A percentile compares a stretch with the other conserved stretches of the same genome.
These are phyloP conservation scores for Kuraishia molischiana DNA, from an alignment of 805 yeast genomes.

Conservation along the genomic window DNA sequence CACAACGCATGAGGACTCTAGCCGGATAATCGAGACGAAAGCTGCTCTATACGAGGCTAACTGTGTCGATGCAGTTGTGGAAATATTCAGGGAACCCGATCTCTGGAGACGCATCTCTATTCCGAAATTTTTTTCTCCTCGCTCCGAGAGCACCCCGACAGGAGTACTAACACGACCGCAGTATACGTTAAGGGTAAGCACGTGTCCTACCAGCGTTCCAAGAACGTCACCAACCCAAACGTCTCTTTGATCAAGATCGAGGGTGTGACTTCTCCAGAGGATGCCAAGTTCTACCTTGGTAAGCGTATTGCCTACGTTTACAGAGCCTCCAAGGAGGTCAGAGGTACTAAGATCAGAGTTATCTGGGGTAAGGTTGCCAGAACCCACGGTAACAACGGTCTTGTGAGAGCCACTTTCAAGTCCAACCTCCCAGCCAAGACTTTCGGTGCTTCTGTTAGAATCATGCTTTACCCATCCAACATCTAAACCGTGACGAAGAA, in stretches of 20 bases:
- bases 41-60: too few relatives aligned
- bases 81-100: too few relatives aligned
- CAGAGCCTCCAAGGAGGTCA: constrained; percentile 96
- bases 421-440: constrained; percentile 99
- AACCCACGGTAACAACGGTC: constrained; percentile 98
- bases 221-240: constrained; percentile 96
- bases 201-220: constrained; percentile 99
- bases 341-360: constrained; percentile 99
- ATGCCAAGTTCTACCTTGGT: constrained; percentile 98
- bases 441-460: constrained; percentile 98
- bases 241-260: constrained; percentile 94
- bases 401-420: constrained; percentile 98
- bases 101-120: constrained; percentile 10
- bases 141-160: too few relatives aligned
- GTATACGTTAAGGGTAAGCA: constrained; percentile 99
- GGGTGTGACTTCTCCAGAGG: constrained; percentile 87
- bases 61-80: too few relatives aligned
- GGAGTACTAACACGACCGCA: constrained; percentile 31
- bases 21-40: too few relatives aligned
- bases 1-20: too few relatives aligned
- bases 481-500: too few relatives aligned
- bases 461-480: constrained; percentile 99
- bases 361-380: constrained; percentile 99
- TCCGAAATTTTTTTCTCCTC: constrained; percentile 5
- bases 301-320: constrained; percentile 99